Conservation (phyloP, 2,329 filamentous ascomycete species). For the Iodosphaeria phyllophila region DNA sequence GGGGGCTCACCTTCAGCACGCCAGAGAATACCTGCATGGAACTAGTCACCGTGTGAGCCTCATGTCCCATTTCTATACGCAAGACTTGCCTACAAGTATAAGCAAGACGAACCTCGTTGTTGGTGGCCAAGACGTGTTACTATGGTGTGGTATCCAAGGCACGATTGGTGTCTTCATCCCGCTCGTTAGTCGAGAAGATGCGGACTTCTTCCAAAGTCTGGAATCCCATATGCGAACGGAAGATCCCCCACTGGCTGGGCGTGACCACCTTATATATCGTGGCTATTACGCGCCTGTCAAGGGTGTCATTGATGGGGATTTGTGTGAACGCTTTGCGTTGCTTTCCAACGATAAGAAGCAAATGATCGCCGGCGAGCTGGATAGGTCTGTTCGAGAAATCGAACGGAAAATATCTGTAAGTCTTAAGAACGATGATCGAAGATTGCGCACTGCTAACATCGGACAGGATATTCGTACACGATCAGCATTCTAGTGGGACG, state of each 20-base stretch:
- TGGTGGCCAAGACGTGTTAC: conserved; percentile 74
- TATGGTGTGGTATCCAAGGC: conserved; percentile 90
- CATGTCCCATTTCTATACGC: conserved; percentile 75
- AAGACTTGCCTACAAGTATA: conserved; percentile 83
- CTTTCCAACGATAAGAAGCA: conserved; percentile 79
- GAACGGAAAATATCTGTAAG: conserved; percentile 77
- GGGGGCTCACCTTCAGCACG: conserved; percentile 78
- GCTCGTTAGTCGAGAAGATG: conserved; percentile 78
- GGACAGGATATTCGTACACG: conserved; percentile 35
- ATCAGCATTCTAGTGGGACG: conserved; percentile 31
- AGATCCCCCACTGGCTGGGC: conserved; percentile 71
- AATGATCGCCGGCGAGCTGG: conserved; percentile 84
- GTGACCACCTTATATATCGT: conserved; percentile 90
- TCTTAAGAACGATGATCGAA: conserved; percentile 2
- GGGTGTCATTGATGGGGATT: conserved; percentile 87
- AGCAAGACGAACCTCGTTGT: conserved; percentile 79
- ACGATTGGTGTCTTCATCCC: conserved; percentile 88
- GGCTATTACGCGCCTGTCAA: conserved; percentile 95
- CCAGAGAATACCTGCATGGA: conserved; percentile 77
- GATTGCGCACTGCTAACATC: conserved; percentile 7
- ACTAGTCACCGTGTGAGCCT: conserved; percentile 69
- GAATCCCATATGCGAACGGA: conserved; percentile 77
- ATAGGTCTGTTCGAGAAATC: conserved; percentile 79
- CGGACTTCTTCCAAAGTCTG: conserved; percentile 92
- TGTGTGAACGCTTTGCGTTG: conserved; percentile 80